Evolutionary conservation across 2,329 filamentous ascomycete genomes (phyloP).

Genomic region (Myotisia sp.): DNA sequence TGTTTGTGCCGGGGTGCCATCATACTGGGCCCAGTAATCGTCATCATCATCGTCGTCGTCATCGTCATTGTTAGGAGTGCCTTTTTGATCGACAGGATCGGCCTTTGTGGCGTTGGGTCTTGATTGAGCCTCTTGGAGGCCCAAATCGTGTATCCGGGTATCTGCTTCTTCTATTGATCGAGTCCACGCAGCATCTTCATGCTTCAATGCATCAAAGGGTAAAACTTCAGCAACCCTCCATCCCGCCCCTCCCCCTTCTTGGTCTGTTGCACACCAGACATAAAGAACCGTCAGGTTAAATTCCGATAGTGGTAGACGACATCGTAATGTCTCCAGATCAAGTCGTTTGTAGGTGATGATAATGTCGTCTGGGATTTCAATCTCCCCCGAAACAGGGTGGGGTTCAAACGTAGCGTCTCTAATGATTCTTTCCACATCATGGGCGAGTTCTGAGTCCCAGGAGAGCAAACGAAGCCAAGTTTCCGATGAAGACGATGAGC

Average conservation of each 20-base stretch:
- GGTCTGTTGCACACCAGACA: slow-evolving; percentile 47
- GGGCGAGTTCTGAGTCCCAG: slow-evolving; percentile 42
- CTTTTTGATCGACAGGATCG: slow-evolving; percentile 11
- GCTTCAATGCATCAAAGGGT: slow-evolving; percentile 35
- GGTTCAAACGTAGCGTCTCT: slow-evolving; percentile 44
- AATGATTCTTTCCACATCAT: slow-evolving; percentile 40
- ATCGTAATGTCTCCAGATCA: slow-evolving; percentile 48
- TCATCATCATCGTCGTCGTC: slow-evolving; percentile 46
- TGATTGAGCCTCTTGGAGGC: slow-evolving; percentile 25
- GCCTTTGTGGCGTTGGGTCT: slow-evolving; percentile 14
- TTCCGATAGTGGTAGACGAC: slow-evolving; percentile 40
- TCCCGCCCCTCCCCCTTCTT: slow-evolving; percentile 37
- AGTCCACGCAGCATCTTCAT: slow-evolving; percentile 40
- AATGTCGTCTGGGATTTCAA: slow-evolving; percentile 46
- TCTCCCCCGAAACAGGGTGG: slow-evolving; percentile 50
- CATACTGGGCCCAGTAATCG: slow-evolving; percentile 52
- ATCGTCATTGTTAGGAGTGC: too few relatives aligned
- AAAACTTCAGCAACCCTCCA: slow-evolving; percentile 48
- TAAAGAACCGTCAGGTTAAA: slow-evolving; percentile 43
- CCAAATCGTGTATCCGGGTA: slow-evolving; percentile 26
- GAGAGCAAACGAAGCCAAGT: slow-evolving; percentile 47
- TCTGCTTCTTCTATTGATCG: slow-evolving; percentile 42
- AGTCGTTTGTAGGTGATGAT: slow-evolving; percentile 43
- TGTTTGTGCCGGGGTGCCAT: slow-evolving; percentile 40
- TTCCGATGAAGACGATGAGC: slow-evolving; percentile 28